These are phyloP conservation scores for Cichorium intybus DNA, from an alignment of 140 eudicot genomes.

Conservation along the genomic window DNA sequence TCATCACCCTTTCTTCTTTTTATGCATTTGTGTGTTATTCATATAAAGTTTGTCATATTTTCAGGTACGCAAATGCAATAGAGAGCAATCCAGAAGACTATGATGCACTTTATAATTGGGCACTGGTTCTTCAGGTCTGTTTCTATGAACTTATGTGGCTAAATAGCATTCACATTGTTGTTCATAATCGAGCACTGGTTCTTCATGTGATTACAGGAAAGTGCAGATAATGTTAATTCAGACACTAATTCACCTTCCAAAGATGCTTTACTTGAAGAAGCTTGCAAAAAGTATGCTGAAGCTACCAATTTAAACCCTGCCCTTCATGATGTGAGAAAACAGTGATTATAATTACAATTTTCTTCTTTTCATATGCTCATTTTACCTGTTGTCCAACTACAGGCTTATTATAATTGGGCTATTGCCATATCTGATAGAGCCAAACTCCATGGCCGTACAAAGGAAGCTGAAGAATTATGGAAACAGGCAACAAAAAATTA, in stretches of 20 bases:
- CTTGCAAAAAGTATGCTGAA: slow-evolving; percentile 90
- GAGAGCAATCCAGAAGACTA: slow-evolving; percentile 91
- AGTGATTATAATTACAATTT: not conserved
- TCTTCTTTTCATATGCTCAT: not conserved
- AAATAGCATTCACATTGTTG: not conserved
- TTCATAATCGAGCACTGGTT: not conserved
- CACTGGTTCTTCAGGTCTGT: slow-evolving; percentile 92
- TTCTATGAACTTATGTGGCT: not conserved
- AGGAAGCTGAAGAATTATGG: slow-evolving; percentile 96
- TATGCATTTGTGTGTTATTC: not conserved
- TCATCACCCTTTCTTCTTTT: not conserved
- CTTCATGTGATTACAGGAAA: slow-evolving; percentile 56
- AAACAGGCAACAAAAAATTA: slow-evolving; percentile 83
- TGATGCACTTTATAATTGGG: slow-evolving; percentile 98
- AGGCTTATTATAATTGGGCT: slow-evolving; percentile 95
- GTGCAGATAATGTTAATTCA: slow-evolving; percentile 83
- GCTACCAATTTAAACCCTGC: slow-evolving; percentile 87
- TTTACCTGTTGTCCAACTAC: slow-evolving; percentile 13
- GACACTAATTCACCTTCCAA: slow-evolving; percentile 71
- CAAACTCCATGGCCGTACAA: slow-evolving; percentile 93
- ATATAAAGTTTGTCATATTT: slow-evolving; percentile 7
- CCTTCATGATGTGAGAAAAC: slow-evolving; percentile 63
- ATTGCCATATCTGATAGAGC: slow-evolving; percentile 97
- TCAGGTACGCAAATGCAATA: slow-evolving; percentile 91
- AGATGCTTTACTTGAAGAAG: slow-evolving; percentile 96